phyloP scores from a whole-genome alignment of 2,329 filamentous ascomycete genomes.

The Apiospora kogelbergensis region DNA sequence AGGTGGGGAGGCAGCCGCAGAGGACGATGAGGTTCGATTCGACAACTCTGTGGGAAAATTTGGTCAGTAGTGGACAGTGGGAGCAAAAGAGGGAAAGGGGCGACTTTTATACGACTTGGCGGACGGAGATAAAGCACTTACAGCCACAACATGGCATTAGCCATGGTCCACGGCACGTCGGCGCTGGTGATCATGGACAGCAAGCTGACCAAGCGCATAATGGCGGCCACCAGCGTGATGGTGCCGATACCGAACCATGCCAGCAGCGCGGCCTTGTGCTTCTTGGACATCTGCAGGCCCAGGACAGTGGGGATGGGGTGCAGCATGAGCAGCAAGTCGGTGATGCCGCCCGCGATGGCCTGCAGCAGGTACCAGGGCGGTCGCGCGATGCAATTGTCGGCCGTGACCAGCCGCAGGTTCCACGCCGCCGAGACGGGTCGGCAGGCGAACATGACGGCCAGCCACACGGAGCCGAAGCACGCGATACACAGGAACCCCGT shows the following conservation, averaged over 20 bases:
- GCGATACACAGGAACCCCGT: constrained; percentile 13
- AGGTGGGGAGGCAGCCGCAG: constrained; percentile 15
- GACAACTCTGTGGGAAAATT: constrained; percentile 7
- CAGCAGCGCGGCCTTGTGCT: constrained; percentile 13
- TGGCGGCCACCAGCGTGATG: constrained; percentile 11
- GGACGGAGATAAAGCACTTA: not conserved
- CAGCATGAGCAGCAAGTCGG: constrained; percentile 14
- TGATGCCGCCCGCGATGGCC: constrained; percentile 13
- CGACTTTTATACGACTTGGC: not conserved
- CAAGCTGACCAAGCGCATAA: constrained; percentile 12
- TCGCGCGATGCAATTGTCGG: constrained; percentile 9
- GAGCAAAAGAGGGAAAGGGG: not conserved
- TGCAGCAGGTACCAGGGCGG: constrained; percentile 13
- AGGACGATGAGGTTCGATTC: constrained; percentile 16
- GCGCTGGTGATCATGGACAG: constrained; percentile 8
- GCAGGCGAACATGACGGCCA: constrained; percentile 16
- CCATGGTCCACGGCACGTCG: constrained; percentile 12
- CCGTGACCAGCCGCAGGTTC: constrained; percentile 8
- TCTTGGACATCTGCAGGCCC: constrained; percentile 12
- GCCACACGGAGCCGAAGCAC: constrained; percentile 10
- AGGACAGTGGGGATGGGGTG: constrained; percentile 15
- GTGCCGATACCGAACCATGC: constrained; percentile 15
- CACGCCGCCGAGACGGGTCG: constrained; percentile 14
- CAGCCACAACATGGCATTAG: constrained; percentile 14
- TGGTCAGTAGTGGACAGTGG: not conserved